Base-by-base conservation (phyloP, 805 yeast species). In the Cephaloascus albidus region DNA sequence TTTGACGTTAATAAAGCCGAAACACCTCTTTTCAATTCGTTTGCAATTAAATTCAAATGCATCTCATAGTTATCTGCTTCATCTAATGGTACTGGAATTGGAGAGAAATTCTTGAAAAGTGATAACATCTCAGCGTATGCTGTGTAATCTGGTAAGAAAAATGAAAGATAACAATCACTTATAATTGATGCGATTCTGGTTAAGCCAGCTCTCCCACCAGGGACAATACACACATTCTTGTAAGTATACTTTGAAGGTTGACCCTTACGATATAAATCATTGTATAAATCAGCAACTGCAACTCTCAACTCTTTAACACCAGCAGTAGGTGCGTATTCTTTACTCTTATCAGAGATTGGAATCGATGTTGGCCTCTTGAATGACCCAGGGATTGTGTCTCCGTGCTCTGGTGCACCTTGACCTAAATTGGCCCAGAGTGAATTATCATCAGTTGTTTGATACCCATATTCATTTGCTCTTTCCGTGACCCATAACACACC, bases 401-500 rank as follows among this genome's bases (percentile, higher is more conserved):
- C 81, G 39, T 75, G 79, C 51, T 76, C 81, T 3, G 82, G 81
- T 41, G 78, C 77, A 36, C 82, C 82, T 52, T 76, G 82, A 34
- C 82, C 82, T 52, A 76, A 59, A 51, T 76, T 76, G 31, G 78
- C 74, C 81, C 81, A 76, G 18, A 48, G 49, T 16, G 52, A 54
- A 39, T 53, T 55, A 18, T 58, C 65, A 10, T 61, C 60, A 40
- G 55, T 58, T 35, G 58, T 58, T 37, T 63, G 66, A 50, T 60
- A 76, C 1, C 82, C 82, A 50, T 75, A 71, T 44, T 72, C 80
- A 35, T 60, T 55, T 23, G 82, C 82, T 44, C 80, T 60, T 48
- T 76, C 81, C 1, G 82, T 76, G 40, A 74, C 74, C 82, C 82
- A 76, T 38, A 76, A 67, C 27, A 76, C 82, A 40, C 82, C 82